Base-by-base conservation (phyloP, 371 early-diverging fungal genomes). In the Chytridiales sp. region DNA sequence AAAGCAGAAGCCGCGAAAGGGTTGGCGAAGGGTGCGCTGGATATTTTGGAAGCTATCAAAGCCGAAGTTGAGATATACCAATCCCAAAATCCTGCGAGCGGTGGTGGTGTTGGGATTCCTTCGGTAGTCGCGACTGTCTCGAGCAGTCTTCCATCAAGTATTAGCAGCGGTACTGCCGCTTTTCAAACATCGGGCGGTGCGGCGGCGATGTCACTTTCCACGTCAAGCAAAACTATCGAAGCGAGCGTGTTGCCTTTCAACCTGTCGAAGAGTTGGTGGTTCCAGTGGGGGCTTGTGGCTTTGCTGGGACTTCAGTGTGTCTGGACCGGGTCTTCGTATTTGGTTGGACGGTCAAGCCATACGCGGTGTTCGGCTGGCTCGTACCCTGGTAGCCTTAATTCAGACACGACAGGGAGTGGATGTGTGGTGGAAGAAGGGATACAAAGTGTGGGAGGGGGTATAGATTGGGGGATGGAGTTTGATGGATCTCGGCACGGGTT, bases 1-100 rank as follows among this genome's bases (percentile, higher is more conserved):
- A 60, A 62, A 31, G 43, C 50, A 29, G 68, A 64, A 13, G 69
- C 65, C 15, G 29, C 66, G 49, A 56, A 65, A 29, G 73, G 69
- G 13, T 35, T 69, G 38, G 52, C 47, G 9, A 63, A 43, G n/a
- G 49, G 62, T 31, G 22, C 61, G 29, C 53, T 43, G 4, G 68
- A 71, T 26, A 35, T 61, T 8, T 47, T 47, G 13, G 43, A 26
- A 27, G n/a, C 39, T 13, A 15, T 71, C 17, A 47, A 61, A 31
- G 39, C 13, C 3, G 64, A 60, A 46, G 48, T 67, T 21, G 44
- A 61, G 24, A 47, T 30, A 9, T 4, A 31, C 13, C 49, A 59
- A 38, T 47, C 39, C 24, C 40, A 44, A 49, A 47, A 27, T n/a
- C 31, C 27, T 8, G 38, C 59, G 6, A 39, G 59, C 9, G 50